phyloP scores from a whole-genome alignment of 2,329 filamentous ascomycete genomes.

The Bipolaris sorokiniana region DNA sequence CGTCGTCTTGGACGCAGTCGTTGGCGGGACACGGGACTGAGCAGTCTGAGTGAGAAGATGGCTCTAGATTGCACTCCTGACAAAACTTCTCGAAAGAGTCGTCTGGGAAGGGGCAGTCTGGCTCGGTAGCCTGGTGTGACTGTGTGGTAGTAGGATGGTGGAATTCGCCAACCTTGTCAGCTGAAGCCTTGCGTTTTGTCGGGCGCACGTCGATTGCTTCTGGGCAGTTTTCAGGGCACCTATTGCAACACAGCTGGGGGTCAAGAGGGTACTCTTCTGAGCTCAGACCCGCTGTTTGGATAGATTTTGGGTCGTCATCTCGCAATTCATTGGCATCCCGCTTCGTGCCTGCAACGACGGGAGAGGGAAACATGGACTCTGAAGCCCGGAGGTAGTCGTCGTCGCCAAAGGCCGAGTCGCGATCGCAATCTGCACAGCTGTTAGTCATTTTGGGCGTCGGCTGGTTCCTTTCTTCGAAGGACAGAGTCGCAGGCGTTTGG shows the following conservation, averaged over 20 bases:
- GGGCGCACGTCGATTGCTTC: slow-evolving; percentile 32
- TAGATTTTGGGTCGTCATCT: slow-evolving; percentile 20
- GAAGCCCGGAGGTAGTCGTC: slow-evolving; percentile 34
- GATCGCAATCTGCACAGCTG: slow-evolving; percentile 34
- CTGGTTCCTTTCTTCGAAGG: slow-evolving; percentile 1
- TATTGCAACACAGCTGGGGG: slow-evolving; percentile 32
- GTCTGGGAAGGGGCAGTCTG: slow-evolving; percentile 43
- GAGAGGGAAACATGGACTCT: slow-evolving; percentile 38
- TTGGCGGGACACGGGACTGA: slow-evolving; percentile 38
- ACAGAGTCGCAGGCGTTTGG: slow-evolving; percentile 7
- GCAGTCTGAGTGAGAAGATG: slow-evolving; percentile 30
- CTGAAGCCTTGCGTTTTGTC: slow-evolving; percentile 43
- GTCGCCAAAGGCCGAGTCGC: slow-evolving; percentile 42
- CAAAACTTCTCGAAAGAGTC: slow-evolving; percentile 46
- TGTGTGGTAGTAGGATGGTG: slow-evolving; percentile 30
- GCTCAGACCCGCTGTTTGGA: slow-evolving; percentile 21
- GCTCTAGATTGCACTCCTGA: slow-evolving; percentile 43
- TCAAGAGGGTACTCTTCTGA: slow-evolving; percentile 17
- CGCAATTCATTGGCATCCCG: slow-evolving; percentile 35
- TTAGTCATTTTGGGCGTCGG: slow-evolving; percentile 38
- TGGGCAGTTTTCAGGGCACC: slow-evolving; percentile 34
- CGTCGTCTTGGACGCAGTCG: slow-evolving; percentile 38
- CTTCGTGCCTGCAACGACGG: slow-evolving; percentile 43
- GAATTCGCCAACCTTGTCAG: slow-evolving; percentile 39
- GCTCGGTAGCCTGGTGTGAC: slow-evolving; percentile 18